Base-by-base conservation (phyloP, 75 land plant genomes). In the Cunninghamia lanceolata region DNA sequence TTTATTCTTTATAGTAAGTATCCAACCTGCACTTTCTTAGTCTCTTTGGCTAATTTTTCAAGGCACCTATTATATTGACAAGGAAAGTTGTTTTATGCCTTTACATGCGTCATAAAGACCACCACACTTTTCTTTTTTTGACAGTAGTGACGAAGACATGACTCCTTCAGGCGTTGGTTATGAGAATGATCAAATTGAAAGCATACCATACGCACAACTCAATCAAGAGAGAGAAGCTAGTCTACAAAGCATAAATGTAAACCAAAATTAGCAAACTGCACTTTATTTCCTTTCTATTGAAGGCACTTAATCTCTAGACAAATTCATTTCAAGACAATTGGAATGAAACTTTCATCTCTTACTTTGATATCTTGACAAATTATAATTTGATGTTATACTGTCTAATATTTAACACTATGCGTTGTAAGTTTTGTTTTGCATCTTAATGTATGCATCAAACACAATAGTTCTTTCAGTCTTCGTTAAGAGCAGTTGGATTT, bases 1-100 rank as follows among this genome's bases (percentile, higher is more conserved):
- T 96, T 6, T 96, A 96, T 78, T 91, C 94, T 76, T 25, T 66
- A 6, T 89, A 87, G 94, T 92, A 81, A 81, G 38, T 81, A 40
- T 28, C 82, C 19, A 34, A 71, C 15, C 70, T 30, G 28, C 10
- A 70, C 73, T 30, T 30, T 9, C 13, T 70, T 30, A 70, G 34
- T 70, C 10, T 70, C n/a, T 30, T 70, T 70, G 7, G 73, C 73
- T 9, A 70, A 70, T n/a, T 70, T 70, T 70, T n/a, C 30, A 56
- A 0, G 13, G 66, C 7, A 32, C 36, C 2, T 71, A 32, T 11
- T 71, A 25, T 71, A 34, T 71, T 71, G 3, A 34, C 3, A 9
- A 43, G 79, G 32, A 79, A 25, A 43, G n/a, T 10, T 21, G 32
- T 79, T 43, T 28, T 79, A 1, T 43, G 2, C 50, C 82, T 21